Conservation (phyloP, 164 flowering plant genomes). For the Magnolia kwangsiensis region DNA sequence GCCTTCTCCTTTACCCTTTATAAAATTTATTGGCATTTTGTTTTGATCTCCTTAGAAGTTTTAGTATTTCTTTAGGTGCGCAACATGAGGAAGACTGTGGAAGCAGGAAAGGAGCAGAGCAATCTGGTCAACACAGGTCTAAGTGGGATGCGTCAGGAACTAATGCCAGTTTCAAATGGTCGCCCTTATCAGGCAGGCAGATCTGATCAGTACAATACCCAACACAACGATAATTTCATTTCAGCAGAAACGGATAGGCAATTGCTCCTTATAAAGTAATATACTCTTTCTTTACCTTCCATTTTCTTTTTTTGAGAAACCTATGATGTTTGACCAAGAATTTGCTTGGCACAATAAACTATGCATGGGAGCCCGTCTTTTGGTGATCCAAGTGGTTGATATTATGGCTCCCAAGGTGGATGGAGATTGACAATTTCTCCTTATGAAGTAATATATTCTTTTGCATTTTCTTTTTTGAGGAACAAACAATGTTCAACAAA, state of each 20-base stretch:
- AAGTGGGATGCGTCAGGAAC: conserved; percentile 63
- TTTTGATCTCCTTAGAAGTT: not conserved
- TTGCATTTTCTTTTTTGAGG: too few relatives aligned
- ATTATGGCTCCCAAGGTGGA: not conserved
- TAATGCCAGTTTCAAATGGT: conserved; percentile 55
- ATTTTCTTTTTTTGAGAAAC: too few relatives aligned
- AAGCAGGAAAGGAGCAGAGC: conserved; percentile 42
- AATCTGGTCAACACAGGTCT: conserved; percentile 22
- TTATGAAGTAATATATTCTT: too few relatives aligned
- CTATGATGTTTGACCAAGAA: not conserved
- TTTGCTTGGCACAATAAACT: not conserved
- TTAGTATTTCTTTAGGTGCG: conserved; percentile 37
- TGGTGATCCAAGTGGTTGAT: not conserved
- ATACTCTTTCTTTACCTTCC: not conserved
- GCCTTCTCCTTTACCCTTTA: not conserved
- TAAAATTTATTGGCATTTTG: not conserved
- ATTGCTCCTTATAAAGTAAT: conserved; percentile 67
- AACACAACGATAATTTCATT: conserved; percentile 63
- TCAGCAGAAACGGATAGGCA: conserved; percentile 82
- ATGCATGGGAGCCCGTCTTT: not conserved
- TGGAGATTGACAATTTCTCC: not conserved
- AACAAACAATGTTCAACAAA: too few relatives aligned
- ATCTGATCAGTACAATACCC: conserved; percentile 35
- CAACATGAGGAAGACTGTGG: conserved; percentile 51
- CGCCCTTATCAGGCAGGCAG: conserved; percentile 28